A percentile compares a stretch with the other conserved stretches of the same genome.
Conservation (phyloP, 345 rosid species). For the Sisymbrium irio region DNA sequence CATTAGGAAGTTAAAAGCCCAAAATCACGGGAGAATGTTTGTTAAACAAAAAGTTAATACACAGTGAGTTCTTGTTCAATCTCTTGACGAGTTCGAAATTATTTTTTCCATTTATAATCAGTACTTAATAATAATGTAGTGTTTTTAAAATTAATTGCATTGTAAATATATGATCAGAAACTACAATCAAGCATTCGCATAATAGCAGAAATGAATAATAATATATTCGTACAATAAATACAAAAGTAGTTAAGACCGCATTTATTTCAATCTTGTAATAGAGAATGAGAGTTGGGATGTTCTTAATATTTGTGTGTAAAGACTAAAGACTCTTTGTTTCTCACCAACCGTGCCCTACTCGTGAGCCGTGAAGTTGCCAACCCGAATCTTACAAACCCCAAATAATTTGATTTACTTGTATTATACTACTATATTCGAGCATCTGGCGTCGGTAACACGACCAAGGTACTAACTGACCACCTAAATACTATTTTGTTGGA, state of each 20-base stretch:
- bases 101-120: background rate
- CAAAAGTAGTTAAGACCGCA: background rate
- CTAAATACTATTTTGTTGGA: background rate
- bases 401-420: background rate
- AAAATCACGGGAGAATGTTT: constrained; percentile 4
- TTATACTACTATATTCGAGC: background rate
- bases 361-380: constrained; percentile 39
- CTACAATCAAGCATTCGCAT: background rate
- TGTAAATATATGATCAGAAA: background rate
- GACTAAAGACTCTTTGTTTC: constrained; percentile 42
- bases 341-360: constrained; percentile 71
- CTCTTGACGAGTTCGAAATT: background rate
- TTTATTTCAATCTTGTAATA: background rate
- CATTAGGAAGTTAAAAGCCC: background rate
- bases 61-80: background rate
- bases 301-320: background rate
- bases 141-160: background rate
- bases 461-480: background rate
- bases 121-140: background rate
- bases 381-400: constrained; percentile 9
- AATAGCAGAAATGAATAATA: background rate
- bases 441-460: background rate
- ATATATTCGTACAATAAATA: background rate
- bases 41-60: background rate
- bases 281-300: constrained; percentile 18